These are phyloP conservation scores for Huntiella bhutanensis DNA, from an alignment of 2,329 filamentous ascomycete genomes.

Conservation along the genomic window DNA sequence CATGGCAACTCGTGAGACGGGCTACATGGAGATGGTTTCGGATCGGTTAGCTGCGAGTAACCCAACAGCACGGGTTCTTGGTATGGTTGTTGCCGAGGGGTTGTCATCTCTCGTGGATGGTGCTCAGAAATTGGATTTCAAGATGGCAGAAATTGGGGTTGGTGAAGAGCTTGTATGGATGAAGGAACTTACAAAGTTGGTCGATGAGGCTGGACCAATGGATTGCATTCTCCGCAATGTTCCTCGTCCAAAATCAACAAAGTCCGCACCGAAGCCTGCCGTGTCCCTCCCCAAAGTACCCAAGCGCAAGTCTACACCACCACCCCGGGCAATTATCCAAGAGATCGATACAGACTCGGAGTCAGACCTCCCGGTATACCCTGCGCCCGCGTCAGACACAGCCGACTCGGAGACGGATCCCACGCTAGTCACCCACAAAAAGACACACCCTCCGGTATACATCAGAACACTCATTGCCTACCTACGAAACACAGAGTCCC, in stretches of 20 bases:
- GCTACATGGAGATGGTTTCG: slow-evolving; percentile 62
- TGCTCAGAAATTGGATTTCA: slow-evolving; percentile 61
- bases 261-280: slow-evolving; percentile 12
- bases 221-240: slow-evolving; percentile 24
- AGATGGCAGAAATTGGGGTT: slow-evolving; percentile 53
- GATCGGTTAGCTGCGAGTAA: slow-evolving; percentile 69
- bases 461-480: slow-evolving; percentile 67
- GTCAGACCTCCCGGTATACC: slow-evolving; percentile 56
- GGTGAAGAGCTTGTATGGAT: slow-evolving; percentile 59
- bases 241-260: slow-evolving; percentile 8
- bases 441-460: slow-evolving; percentile 71
- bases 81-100: slow-evolving; percentile 70
- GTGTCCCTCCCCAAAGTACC: too few relatives aligned
- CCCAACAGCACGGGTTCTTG: slow-evolving; percentile 56
- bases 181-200: slow-evolving; percentile 40
- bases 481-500: slow-evolving; percentile 63
- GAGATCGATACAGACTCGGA: slow-evolving; percentile 44
- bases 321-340: slow-evolving; percentile 34
- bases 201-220: slow-evolving; percentile 44
- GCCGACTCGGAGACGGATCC: slow-evolving; percentile 91
- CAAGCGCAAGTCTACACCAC: slow-evolving; percentile 16
- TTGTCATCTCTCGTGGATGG: slow-evolving; percentile 45
- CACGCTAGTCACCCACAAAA: slow-evolving; percentile 67
- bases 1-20: slow-evolving; percentile 49
- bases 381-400: slow-evolving; percentile 70